phyloP scores from a whole-genome alignment of 805 yeast genomes.

The Citeromyces matritensis region DNA sequence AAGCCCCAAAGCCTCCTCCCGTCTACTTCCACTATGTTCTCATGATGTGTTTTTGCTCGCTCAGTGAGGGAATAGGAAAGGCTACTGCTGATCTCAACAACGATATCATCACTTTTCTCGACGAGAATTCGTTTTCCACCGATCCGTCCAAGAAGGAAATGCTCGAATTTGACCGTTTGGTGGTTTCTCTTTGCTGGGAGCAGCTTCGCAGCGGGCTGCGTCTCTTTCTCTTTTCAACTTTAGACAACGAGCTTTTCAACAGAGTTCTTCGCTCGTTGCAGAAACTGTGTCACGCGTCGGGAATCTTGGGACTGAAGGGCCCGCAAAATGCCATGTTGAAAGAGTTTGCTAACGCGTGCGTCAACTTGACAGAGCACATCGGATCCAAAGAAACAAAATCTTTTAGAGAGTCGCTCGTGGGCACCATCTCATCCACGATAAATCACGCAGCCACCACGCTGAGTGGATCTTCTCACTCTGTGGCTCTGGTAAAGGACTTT shows the following conservation, averaged over 20 bases:
- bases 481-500: conserved; percentile 2
- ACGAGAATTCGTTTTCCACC: conserved; percentile 5
- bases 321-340: conserved; percentile 43
- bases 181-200: conserved; percentile 20
- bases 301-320: conserved; percentile 42
- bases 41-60: conserved; percentile 30
- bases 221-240: conserved; percentile 42
- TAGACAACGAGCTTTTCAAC: conserved; percentile 62
- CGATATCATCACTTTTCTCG: conserved; percentile 9
- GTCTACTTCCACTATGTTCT: conserved; percentile 50
- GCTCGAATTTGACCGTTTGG: conserved; percentile 7
- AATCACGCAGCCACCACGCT: conserved; percentile 17
- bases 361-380: conserved; percentile 19
- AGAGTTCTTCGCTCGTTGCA: conserved; percentile 59
- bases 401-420: conserved; percentile 36
- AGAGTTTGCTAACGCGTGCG: conserved; percentile 28
- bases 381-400: conserved; percentile 19
- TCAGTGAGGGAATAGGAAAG: conserved; percentile 58
- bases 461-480: conserved; percentile 6
- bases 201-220: conserved; percentile 27
- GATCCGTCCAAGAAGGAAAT: conserved; percentile 4
- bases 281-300: conserved; percentile 69
- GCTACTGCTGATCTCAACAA: conserved; percentile 22
- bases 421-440: conserved; percentile 27
- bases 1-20: conserved; percentile 55